These are phyloP conservation scores for Aureobasidium sp. DNA, from an alignment of 2,329 filamentous ascomycete genomes.

Conservation along the genomic window DNA sequence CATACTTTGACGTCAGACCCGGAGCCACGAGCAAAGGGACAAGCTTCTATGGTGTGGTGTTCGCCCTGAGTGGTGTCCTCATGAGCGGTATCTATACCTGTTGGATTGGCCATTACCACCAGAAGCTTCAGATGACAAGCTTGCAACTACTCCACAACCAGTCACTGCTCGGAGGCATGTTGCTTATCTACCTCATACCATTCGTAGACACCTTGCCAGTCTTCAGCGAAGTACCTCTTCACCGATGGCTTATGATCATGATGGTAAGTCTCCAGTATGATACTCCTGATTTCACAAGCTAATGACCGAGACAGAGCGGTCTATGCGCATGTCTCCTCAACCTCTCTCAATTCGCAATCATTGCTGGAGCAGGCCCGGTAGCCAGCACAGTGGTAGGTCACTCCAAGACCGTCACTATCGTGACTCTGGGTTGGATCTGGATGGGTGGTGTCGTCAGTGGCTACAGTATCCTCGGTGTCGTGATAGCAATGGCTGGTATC, in stretches of 20 bases:
- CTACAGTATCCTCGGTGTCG: slow-evolving; percentile 33
- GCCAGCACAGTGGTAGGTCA: slow-evolving; percentile 40
- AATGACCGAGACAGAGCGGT: slow-evolving; percentile 56
- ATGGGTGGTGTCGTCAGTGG: slow-evolving; percentile 30
- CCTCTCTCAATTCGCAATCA: slow-evolving; percentile 39
- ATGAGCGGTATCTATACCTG: slow-evolving; percentile 75
- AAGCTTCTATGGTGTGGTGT: slow-evolving; percentile 65
- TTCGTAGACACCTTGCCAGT: slow-evolving; percentile 70
- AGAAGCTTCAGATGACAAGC: slow-evolving; percentile 70
- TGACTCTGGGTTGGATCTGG: slow-evolving; percentile 35
- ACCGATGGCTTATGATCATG: slow-evolving; percentile 52
- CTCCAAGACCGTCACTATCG: slow-evolving; percentile 38
- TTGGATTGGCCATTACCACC: slow-evolving; percentile 72
- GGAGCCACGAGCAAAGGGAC: slow-evolving; percentile 57
- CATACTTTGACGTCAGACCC: slow-evolving; percentile 69
- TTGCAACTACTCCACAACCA: slow-evolving; percentile 77
- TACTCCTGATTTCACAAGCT: neutral
- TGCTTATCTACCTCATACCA: slow-evolving; percentile 72
- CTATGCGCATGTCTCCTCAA: slow-evolving; percentile 71
- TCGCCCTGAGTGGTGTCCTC: slow-evolving; percentile 70
- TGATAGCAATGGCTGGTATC: slow-evolving; percentile 36
- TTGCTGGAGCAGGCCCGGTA: slow-evolving; percentile 36
- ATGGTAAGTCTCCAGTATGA: slow-evolving; percentile 50
- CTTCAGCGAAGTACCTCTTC: slow-evolving; percentile 55
- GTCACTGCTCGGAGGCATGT: slow-evolving; percentile 66